Evolutionary conservation across 129 eudicot species (phyloP).

Genomic region (Gnaphalium uliginosum): DNA sequence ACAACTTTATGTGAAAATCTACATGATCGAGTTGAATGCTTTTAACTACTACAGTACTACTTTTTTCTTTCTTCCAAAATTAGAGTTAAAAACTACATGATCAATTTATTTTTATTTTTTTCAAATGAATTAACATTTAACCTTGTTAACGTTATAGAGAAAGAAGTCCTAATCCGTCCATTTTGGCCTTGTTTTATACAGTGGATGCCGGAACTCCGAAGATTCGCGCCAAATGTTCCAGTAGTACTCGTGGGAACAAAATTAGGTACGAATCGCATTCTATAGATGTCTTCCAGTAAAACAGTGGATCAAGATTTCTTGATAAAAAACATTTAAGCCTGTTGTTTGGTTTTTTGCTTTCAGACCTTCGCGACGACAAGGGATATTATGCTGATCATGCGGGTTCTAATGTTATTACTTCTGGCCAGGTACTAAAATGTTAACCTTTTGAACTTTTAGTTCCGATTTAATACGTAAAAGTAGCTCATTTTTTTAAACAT

Average conservation of each 20-base stretch:
- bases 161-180: not conserved
- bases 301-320: not conserved
- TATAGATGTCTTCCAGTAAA: not conserved
- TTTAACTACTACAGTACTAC: not conserved
- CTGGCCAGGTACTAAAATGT: slow-evolving; percentile 60
- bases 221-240: slow-evolving; percentile 94
- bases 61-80: not conserved
- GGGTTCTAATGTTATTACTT: slow-evolving; percentile 67
- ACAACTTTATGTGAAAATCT: not conserved
- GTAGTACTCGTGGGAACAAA: slow-evolving; percentile 95
- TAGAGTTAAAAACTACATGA: not conserved
- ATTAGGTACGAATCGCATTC: slow-evolving; percentile 52
- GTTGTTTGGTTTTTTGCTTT: not conserved
- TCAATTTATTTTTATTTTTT: not conserved
- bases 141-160: not conserved
- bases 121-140: not conserved
- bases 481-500: not conserved
- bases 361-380: slow-evolving; percentile 84
- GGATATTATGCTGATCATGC: slow-evolving; percentile 71
- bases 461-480: not conserved
- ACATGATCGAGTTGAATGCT: not conserved
- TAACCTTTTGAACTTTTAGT: not conserved
- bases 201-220: slow-evolving; percentile 99
- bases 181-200: slow-evolving; percentile 36
- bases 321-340: not conserved